Percentiles rank a stretch among this genome's conserved stretches.
phyloP scores from a whole-genome alignment of 768 basidiomycete species.

The Trametes coccinea region DNA sequence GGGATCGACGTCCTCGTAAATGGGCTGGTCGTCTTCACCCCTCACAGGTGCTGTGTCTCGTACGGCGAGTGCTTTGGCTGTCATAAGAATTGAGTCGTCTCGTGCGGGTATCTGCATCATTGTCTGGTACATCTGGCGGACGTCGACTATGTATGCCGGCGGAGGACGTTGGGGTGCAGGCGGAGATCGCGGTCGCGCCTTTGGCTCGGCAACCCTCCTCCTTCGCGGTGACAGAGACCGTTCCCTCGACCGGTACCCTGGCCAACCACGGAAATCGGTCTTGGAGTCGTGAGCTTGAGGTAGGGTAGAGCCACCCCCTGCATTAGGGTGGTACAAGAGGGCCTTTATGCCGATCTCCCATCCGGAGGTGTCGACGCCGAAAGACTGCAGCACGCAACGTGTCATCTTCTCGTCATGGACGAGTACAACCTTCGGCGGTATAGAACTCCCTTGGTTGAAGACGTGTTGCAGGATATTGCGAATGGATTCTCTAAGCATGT shows the following conservation, averaged over 20 bases:
- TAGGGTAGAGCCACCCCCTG: neutral
- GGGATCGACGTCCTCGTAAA: conserved; percentile 10
- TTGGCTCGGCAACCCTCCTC: neutral
- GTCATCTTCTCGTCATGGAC: conserved; percentile 46
- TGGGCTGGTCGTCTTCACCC: conserved; percentile 1
- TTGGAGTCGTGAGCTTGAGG: neutral
- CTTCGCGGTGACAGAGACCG: conserved; percentile 16
- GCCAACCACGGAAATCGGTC: neutral
- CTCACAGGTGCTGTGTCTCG: conserved; percentile 6
- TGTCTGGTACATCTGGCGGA: conserved; percentile 20
- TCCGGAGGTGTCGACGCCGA: conserved; percentile 42
- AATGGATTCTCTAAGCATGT: neutral
- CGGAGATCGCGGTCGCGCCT: conserved; percentile 7
- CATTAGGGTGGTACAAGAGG: conserved; percentile 26
- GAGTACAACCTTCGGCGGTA: conserved; percentile 45
- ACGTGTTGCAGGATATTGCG: conserved; percentile 19
- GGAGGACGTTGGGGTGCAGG: neutral
- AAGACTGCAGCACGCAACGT: conserved; percentile 39
- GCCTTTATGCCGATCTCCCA: conserved; percentile 45
- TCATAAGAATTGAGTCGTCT: conserved; percentile 3
- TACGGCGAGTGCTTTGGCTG: conserved; percentile 19
- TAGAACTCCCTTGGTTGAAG: conserved; percentile 22
- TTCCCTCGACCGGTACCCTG: neutral
- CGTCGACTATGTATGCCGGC: conserved; percentile 27
- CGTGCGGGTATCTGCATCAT: conserved; percentile 11